These are phyloP conservation scores for Cordyceps farinosa DNA, from an alignment of 2,329 filamentous ascomycete genomes.

Conservation along the genomic window DNA sequence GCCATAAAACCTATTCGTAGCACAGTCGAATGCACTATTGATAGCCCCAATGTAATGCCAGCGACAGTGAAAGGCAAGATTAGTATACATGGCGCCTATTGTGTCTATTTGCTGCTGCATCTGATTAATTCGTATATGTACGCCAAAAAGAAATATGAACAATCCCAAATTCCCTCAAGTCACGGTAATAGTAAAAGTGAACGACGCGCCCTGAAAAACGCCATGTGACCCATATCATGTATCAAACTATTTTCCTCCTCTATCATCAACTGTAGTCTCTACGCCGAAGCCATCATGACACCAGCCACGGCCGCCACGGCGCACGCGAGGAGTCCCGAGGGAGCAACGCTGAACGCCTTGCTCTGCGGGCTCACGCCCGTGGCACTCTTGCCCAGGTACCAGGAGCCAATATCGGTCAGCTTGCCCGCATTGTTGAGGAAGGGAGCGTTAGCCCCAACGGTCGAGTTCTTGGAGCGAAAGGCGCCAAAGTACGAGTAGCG, in stretches of 20 bases:
- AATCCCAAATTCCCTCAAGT: not conserved
- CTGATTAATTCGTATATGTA: not conserved
- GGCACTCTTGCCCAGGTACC: constrained; percentile 63
- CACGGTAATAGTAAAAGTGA: not conserved
- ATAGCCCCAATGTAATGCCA: too few species aligned
- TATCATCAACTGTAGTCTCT: not conserved
- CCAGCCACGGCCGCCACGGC: constrained; percentile 7
- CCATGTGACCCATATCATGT: not conserved
- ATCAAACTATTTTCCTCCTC: not conserved
- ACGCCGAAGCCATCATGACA: not conserved
- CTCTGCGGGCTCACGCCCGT: constrained; percentile 42
- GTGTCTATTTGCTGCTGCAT: not conserved
- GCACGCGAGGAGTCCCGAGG: not conserved
- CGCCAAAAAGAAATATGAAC: not conserved
- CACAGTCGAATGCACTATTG: too few species aligned
- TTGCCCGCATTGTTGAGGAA: constrained; percentile 66
- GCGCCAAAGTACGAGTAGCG: constrained; percentile 74
- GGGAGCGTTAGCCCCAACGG: constrained; percentile 68
- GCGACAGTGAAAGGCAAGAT: too few species aligned
- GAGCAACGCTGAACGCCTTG: not conserved
- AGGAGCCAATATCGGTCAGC: constrained; percentile 71
- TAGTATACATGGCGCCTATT: not conserved
- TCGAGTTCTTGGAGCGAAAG: constrained; percentile 66
- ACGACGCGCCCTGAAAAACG: not conserved
- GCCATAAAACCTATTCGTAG: too few species aligned